Percentiles rank a stretch among this genome's conserved stretches.
These are phyloP conservation scores for Smithsoniella earleae DNA, from an alignment of 163 green algal genomes.

Conservation along the genomic window DNA sequence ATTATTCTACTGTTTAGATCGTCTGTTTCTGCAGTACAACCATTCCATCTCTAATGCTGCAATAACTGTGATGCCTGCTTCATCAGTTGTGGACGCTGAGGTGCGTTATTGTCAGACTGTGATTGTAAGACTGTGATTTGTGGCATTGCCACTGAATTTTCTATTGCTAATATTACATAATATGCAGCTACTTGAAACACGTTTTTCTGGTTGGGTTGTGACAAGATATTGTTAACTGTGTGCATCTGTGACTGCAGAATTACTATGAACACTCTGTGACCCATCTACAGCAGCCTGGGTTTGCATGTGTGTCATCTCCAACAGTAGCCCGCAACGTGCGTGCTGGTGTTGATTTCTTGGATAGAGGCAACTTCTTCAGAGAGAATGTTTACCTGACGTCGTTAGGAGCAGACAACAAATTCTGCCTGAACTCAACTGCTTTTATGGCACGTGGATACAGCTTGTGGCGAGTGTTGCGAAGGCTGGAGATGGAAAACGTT, in stretches of 20 bases:
- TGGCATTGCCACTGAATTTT: too few relatives aligned
- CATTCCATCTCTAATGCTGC: slow-evolving; percentile 28
- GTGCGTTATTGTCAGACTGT: neutral
- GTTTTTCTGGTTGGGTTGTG: too few relatives aligned
- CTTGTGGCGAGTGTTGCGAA: slow-evolving; percentile 20
- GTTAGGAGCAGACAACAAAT: neutral
- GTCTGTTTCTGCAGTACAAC: slow-evolving; percentile 20
- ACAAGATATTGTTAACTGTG: too few relatives aligned
- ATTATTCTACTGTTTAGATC: slow-evolving; percentile 18
- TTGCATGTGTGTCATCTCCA: neutral
- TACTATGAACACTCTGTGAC: neutral
- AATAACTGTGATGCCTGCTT: slow-evolving; percentile 8
- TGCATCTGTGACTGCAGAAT: slow-evolving; percentile 16
- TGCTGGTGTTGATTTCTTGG: slow-evolving; percentile 2
- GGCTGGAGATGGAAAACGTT: slow-evolving; percentile 29
- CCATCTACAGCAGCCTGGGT: slow-evolving; percentile 21
- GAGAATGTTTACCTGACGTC: slow-evolving; percentile 6
- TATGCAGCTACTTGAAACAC: too few relatives aligned
- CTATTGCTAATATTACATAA: too few relatives aligned
- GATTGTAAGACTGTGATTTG: too few relatives aligned
- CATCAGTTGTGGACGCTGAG: slow-evolving; percentile 13
- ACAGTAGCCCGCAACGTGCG: slow-evolving; percentile 8
- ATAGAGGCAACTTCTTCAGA: slow-evolving; percentile 5
- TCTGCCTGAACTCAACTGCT: neutral
- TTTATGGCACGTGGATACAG: slow-evolving; percentile 24